Percentiles rank a stretch among this genome's conserved stretches.
Evolutionary conservation across 2,329 filamentous ascomycete species (phyloP).

Genomic region (Ascochyta koolunga): DNA sequence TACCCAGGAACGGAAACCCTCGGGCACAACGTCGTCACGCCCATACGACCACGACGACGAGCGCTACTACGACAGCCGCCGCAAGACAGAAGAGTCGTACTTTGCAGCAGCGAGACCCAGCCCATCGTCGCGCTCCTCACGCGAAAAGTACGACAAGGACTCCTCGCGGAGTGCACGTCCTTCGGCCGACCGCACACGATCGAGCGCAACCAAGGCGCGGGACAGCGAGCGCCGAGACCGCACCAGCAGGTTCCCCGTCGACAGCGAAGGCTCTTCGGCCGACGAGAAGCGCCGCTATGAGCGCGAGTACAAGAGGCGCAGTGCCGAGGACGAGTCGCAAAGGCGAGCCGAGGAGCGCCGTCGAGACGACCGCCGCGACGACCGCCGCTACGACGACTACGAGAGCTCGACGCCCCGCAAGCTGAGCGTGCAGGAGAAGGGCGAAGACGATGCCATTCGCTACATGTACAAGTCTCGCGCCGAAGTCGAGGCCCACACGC

Average conservation of each 20-base stretch:
- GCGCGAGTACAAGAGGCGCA: constrained; percentile 38
- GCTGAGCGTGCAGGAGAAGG: constrained; percentile 29
- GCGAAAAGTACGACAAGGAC: constrained; percentile 36
- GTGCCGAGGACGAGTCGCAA: constrained; percentile 19
- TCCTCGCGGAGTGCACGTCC: constrained; percentile 27
- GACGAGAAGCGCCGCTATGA: constrained; percentile 44
- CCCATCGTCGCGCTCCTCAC: constrained; percentile 31
- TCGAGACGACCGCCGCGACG: constrained; percentile 23
- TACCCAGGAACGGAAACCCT: constrained; percentile 43
- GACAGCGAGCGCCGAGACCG: constrained; percentile 48
- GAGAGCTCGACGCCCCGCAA: constrained; percentile 31
- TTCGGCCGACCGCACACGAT: constrained; percentile 46
- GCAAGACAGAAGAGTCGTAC: constrained; percentile 50
- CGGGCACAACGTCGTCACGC: constrained; percentile 1
- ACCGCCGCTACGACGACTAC: constrained; percentile 22
- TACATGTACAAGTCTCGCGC: constrained; percentile 40
- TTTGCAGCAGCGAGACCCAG: constrained; percentile 32
- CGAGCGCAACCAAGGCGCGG: constrained; percentile 45
- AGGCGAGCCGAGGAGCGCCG: constrained; percentile 16
- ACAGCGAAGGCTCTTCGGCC: constrained; percentile 41
- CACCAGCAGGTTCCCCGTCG: constrained; percentile 45
- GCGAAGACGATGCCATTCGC: constrained; percentile 31
- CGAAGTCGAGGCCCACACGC: constrained; percentile 32
- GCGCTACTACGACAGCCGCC: constrained; percentile 47
- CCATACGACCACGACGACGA: constrained; percentile 36